phyloP scores from a whole-genome alignment of 2,329 filamentous ascomycete species.

The Ceratocystis variospora region DNA sequence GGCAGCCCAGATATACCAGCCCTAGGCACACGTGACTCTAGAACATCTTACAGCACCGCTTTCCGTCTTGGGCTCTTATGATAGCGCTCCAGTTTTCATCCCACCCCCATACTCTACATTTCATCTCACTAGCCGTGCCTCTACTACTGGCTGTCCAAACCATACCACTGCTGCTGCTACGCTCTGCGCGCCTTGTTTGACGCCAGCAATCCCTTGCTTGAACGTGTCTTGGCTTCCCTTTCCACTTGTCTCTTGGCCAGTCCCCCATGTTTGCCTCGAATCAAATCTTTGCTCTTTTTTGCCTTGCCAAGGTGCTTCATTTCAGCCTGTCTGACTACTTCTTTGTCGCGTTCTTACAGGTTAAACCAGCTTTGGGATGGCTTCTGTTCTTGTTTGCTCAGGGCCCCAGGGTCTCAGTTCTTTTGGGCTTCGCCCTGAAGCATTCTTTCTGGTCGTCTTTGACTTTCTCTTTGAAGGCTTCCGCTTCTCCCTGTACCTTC shows the following conservation, averaged over 20 bases:
- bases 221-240: not conserved
- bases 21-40: not conserved
- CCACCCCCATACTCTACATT: not conserved
- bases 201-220: not conserved
- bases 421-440: not conserved
- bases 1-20: not conserved
- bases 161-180: not conserved
- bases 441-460: not conserved
- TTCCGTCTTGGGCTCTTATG: no score
- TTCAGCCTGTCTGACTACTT: not conserved
- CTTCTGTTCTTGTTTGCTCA: not conserved
- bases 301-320: not conserved
- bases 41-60: not conserved
- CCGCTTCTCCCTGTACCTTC: not conserved
- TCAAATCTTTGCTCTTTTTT: not conserved
- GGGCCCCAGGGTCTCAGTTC: not conserved
- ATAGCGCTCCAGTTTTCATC: not conserved
- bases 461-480: not conserved
- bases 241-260: no score
- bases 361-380: not conserved
- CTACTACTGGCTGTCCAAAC: no score
- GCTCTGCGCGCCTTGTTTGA: not conserved
- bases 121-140: not conserved
- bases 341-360: not conserved
- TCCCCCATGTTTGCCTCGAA: no score